Base-by-base conservation (phyloP, 495 filamentous ascomycete genomes). In the Daldinia caldariorum region DNA sequence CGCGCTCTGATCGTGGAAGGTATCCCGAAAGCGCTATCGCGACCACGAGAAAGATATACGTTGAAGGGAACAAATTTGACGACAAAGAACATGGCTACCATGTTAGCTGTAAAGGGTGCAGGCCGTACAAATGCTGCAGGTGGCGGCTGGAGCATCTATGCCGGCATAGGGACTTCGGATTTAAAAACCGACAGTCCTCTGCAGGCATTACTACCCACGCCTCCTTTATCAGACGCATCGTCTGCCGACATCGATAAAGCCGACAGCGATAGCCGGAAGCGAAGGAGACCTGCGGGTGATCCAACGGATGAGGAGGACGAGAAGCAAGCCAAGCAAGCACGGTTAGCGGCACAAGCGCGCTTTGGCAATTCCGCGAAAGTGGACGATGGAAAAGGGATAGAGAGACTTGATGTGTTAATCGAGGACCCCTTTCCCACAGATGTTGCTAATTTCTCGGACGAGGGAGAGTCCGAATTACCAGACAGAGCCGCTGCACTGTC, bases 101-200 rank as follows among this genome's bases (percentile, higher is more conserved):
- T 96, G 59, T 76, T 92, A 0, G 80, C 85, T 4, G 80, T 89
- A 18, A 84, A 91, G 3, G 93, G 93, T 5, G 78, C 88, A 0
- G 90, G 87, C 0, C 82, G 90, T 22, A 88, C 84, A 8, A 91
- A 90, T 69, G 82, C 83, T 3, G 89, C 92, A 3, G 87, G 86
- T 7, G 93, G 92, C 0, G 92, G 90, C 9, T 97, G 92, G 85
- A 85, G 89, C 58, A 83, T 93, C 4, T 97, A 95, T 70, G 86
- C 89, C 3, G 58, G 58, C n/a, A 89, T 91, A 61, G 85, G 87
- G 32, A 86, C 81, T 20, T 53, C 31, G 0, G 75, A 77, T 50
- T 41, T 72, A 5, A 69, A 84, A 18, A 85, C 84, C 54, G 85
- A 85, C 50, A 87, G 82, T 26, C 89, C 88, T 22, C 66, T 92